Percentiles rank a stretch among this genome's conserved stretches.
Evolutionary conservation across 2,329 filamentous ascomycete species (phyloP).

Genomic region (Cladorrhinum sp.): DNA sequence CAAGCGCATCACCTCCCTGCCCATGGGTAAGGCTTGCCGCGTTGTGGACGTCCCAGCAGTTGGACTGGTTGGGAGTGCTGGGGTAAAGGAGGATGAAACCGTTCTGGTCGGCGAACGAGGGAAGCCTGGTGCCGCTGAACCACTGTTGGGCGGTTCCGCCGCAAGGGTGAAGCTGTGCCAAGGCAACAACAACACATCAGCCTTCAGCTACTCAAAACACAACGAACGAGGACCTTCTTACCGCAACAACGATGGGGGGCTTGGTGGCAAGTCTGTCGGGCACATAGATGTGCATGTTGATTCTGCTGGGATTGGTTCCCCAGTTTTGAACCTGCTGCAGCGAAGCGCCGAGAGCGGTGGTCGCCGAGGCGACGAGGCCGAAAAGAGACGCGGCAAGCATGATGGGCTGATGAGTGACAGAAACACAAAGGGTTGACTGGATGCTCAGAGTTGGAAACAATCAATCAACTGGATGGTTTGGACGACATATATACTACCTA

Average conservation of each 20-base stretch:
- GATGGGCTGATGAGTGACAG: neutral
- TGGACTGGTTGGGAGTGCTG: constrained; percentile 38
- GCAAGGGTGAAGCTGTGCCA: constrained; percentile 42
- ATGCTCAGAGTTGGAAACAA: neutral
- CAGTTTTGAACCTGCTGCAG: constrained; percentile 27
- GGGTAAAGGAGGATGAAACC: constrained; percentile 47
- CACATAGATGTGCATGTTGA: constrained; percentile 41
- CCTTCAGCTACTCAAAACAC: neutral
- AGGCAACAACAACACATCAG: neutral
- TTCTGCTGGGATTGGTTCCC: constrained; percentile 36
- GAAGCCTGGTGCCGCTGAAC: constrained; percentile 43
- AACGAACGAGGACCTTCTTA: constrained; percentile 9
- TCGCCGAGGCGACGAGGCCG: constrained; percentile 20
- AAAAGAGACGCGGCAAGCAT: constrained; percentile 20
- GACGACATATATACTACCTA: constrained; percentile 1
- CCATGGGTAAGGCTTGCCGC: constrained; percentile 44
- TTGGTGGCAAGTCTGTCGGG: constrained; percentile 33
- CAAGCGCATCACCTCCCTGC: constrained; percentile 47
- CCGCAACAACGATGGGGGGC: constrained; percentile 45
- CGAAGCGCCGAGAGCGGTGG: constrained; percentile 22
- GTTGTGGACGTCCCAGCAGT: constrained; percentile 54
- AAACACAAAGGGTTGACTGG: neutral
- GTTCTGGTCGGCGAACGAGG: constrained; percentile 33
- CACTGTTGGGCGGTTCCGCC: constrained; percentile 39
- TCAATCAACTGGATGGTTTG: neutral